A percentile compares a stretch with the other conserved stretches of the same genome.
phyloP scores from a whole-genome alignment of 441 rosid genomes.

The Erodium texanum region DNA sequence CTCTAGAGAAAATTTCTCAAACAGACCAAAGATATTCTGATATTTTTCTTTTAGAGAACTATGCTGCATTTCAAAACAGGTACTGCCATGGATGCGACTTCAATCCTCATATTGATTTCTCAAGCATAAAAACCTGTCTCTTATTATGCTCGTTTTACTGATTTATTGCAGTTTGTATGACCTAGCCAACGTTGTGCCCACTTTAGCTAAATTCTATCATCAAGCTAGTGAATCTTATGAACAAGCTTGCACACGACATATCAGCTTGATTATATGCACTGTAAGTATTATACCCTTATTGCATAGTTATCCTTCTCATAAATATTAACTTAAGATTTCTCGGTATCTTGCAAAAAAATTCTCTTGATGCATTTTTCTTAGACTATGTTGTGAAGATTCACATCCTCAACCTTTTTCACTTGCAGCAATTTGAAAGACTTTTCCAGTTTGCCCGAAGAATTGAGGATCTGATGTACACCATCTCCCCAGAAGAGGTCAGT shows the following conservation, averaged over 20 bases:
- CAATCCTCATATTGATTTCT: not conserved
- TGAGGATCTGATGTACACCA: slow-evolving; percentile 92
- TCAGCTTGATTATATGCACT: slow-evolving; percentile 83
- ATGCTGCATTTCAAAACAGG: slow-evolving; percentile 99
- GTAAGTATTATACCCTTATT: slow-evolving; percentile 40
- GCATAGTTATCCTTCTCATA: not conserved
- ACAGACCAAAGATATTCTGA: slow-evolving; percentile 89
- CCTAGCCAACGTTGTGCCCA: slow-evolving; percentile 93
- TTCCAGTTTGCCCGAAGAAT: slow-evolving; percentile 87
- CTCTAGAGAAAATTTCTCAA: slow-evolving; percentile 88
- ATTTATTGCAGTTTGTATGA: slow-evolving; percentile 76
- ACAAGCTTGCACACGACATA: slow-evolving; percentile 92
- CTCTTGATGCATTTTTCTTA: slow-evolving; percentile 1
- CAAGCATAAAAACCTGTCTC: not conserved
- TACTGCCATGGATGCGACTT: slow-evolving; percentile 17
- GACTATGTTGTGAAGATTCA: not conserved
- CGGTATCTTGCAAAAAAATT: not conserved
- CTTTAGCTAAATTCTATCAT: slow-evolving; percentile 96
- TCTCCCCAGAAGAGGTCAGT: slow-evolving; percentile 88
- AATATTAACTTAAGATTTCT: not conserved
- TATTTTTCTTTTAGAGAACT: slow-evolving; percentile 84
- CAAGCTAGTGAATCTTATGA: slow-evolving; percentile 99
- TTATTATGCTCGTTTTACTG: slow-evolving; percentile 19
- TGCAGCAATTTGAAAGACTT: slow-evolving; percentile 92
- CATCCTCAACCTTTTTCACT: slow-evolving; percentile 19